Conservation (phyloP, 2,329 filamentous ascomycete genomes). For the Diaporthe vexans region DNA sequence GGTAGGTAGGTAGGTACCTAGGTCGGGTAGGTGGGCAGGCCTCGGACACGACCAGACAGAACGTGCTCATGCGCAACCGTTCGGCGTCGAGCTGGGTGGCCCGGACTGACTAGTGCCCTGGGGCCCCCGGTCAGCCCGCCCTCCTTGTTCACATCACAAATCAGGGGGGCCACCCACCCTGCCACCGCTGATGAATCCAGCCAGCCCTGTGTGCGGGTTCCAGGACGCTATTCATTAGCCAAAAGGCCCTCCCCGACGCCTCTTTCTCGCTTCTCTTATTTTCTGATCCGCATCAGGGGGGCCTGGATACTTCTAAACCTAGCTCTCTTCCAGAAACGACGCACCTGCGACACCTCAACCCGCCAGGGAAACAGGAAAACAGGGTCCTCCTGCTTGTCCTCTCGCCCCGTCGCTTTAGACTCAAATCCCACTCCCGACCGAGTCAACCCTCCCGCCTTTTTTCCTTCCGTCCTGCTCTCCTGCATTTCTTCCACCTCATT, state of each 20-base stretch:
- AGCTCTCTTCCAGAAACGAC: constrained; percentile 7
- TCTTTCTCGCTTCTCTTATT: constrained; percentile 10
- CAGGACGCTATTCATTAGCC: constrained; percentile 7
- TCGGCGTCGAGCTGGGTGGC: neutral
- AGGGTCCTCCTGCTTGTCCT: too few species aligned
- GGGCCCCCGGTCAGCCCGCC: constrained; percentile 1
- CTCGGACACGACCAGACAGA: constrained; percentile 4
- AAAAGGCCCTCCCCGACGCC: neutral
- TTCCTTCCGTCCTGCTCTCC: neutral
- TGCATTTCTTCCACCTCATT: neutral
- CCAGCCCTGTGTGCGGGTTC: constrained; percentile 13
- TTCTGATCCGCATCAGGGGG: constrained; percentile 17
- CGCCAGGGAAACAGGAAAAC: neutral
- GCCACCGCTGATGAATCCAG: constrained; percentile 21
- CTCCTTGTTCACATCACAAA: constrained; percentile 20
- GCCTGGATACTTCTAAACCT: constrained; percentile 20
- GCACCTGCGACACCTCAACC: constrained; percentile 7
- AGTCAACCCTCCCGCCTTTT: constrained; percentile 8
- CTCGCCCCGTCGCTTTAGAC: neutral
- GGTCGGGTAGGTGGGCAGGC: neutral
- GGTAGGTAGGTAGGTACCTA: too few species aligned
- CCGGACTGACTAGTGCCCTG: constrained; percentile 23
- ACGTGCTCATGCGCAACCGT: constrained; percentile 1
- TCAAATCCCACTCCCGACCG: constrained; percentile 1
- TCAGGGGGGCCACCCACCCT: constrained; percentile 17